phyloP scores from a whole-genome alignment of 1,284 basidiomycete genomes.

The Singerocomus rubriflavus region DNA sequence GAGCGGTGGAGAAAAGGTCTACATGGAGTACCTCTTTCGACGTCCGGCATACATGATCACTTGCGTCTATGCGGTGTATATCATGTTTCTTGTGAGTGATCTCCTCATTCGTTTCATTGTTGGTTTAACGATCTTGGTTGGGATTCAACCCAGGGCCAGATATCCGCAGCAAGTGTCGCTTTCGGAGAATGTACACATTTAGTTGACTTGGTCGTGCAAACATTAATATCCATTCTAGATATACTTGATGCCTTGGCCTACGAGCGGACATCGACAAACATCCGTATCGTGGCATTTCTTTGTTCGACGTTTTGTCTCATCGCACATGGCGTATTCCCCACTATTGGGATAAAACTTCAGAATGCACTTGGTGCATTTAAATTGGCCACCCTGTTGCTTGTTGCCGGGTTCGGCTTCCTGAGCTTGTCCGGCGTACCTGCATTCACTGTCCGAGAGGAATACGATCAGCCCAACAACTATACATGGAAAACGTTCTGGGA shows the following conservation, averaged over 20 bases:
- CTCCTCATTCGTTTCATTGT: background rate
- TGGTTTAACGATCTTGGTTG: background rate
- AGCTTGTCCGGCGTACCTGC: conserved; percentile 48
- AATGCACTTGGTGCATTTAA: conserved; percentile 66
- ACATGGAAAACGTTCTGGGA: conserved; percentile 55
- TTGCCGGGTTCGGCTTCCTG: conserved; percentile 59
- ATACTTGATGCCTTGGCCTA: conserved; percentile 47
- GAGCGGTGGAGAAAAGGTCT: conserved; percentile 76
- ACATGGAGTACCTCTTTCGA: conserved; percentile 68
- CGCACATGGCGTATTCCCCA: conserved; percentile 54
- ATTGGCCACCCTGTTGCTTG: conserved; percentile 52
- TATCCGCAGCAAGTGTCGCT: conserved; percentile 54
- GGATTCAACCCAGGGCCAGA: conserved; percentile 40
- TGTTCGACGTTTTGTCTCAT: conserved; percentile 57
- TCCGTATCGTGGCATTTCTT: conserved; percentile 50
- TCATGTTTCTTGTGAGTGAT: conserved; percentile 51
- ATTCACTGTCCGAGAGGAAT: conserved; percentile 43
- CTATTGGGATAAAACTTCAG: conserved; percentile 61
- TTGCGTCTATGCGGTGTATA: conserved; percentile 59
- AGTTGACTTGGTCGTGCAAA: background rate
- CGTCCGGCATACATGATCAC: conserved; percentile 60
- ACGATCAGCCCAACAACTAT: conserved; percentile 49
- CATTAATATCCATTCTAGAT: conserved; percentile 38
- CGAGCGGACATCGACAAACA: conserved; percentile 44
- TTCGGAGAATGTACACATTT: conserved; percentile 59